Conservation (phyloP, 139 green algal genomes). For the Dunaliella primolecta region DNA sequence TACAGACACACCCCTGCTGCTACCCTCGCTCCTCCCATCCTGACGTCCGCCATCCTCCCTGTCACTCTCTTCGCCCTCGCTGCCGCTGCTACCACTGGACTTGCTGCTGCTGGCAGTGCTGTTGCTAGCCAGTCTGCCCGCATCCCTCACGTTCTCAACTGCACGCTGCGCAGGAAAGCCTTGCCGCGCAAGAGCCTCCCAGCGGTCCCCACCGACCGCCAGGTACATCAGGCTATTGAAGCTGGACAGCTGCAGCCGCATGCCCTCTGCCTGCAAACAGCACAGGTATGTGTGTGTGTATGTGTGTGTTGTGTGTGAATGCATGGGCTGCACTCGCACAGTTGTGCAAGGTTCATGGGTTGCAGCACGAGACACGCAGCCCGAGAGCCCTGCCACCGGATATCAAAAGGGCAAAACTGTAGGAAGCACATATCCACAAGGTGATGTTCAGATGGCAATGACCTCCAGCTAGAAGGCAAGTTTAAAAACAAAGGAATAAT, state of each 20-base stretch:
- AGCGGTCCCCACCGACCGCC: not conserved
- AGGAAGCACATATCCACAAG: not conserved
- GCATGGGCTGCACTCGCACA: constrained; percentile 21
- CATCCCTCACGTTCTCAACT: not conserved
- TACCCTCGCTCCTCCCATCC: no score
- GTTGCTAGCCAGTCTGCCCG: not conserved
- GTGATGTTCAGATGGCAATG: not conserved
- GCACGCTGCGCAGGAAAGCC: not conserved
- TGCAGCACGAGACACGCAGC: constrained; percentile 14
- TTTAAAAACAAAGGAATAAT: no score
- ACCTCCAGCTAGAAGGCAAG: no score
- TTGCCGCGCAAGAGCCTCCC: not conserved
- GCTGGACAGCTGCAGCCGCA: not conserved
- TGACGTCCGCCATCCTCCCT: no score
- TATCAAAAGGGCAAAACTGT: constrained; percentile 8
- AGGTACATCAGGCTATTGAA: not conserved
- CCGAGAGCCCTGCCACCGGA: constrained; percentile 20
- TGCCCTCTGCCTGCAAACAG: not conserved
- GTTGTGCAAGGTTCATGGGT: no score
- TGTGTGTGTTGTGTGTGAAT: not conserved
- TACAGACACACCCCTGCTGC: no score
- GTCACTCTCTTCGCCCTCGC: no score
- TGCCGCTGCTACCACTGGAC: not conserved
- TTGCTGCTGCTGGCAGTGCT: not conserved
- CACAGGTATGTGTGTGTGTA: not conserved